Evolutionary conservation across 306 rosid genomes (phyloP).

Genomic region (Cicer yamashitae): DNA sequence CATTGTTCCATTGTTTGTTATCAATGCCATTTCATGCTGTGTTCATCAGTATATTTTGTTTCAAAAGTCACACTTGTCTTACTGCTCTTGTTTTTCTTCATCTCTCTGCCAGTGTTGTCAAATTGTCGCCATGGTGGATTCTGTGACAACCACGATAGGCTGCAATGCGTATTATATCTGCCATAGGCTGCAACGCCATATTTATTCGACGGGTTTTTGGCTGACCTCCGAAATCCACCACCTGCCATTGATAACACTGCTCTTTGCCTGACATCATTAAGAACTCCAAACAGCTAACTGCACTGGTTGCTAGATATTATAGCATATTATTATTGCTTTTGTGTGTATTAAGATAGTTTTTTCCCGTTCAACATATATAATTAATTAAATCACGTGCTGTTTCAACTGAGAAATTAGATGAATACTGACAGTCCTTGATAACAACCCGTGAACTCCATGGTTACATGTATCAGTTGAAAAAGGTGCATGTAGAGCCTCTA

Average conservation of each 20-base stretch:
- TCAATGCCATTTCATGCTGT: no score
- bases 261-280: slow-evolving; percentile 25
- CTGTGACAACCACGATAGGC: no score
- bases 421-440: not conserved
- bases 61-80: not conserved
- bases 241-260: not conserved
- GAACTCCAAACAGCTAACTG: slow-evolving; percentile 5
- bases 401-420: slow-evolving; percentile 6
- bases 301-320: slow-evolving; percentile 11
- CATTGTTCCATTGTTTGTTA: no score
- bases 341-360: not conserved
- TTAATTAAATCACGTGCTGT: not conserved
- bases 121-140: not conserved
- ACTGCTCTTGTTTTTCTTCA: slow-evolving; percentile 3
- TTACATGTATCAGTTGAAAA: slow-evolving; percentile 21
- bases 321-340: slow-evolving; percentile 8
- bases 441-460: not conserved
- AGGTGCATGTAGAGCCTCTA: not conserved
- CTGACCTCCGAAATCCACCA: not conserved
- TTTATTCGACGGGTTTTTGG: not conserved
- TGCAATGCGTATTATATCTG: not conserved
- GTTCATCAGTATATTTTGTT: not conserved
- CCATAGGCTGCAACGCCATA: not conserved
- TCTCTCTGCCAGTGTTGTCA: not conserved
- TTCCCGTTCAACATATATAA: not conserved